These are phyloP conservation scores for Rhizoclosmatium sp. DNA, from an alignment of 192 early-diverging fungal genomes.

Conservation along the genomic window DNA sequence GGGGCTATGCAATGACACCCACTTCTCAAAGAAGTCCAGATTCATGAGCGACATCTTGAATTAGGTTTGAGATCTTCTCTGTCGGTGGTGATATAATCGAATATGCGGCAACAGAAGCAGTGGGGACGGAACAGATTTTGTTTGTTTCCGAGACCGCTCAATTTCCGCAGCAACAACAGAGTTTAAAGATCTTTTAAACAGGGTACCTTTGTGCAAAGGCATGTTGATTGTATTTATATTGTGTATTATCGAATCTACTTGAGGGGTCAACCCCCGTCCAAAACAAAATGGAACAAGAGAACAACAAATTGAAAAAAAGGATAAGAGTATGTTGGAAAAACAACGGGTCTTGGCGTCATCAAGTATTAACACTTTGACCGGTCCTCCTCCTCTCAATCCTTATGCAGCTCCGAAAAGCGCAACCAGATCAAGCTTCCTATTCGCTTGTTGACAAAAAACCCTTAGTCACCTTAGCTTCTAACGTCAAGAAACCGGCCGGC, in stretches of 20 bases:
- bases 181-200: background rate
- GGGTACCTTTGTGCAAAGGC: background rate
- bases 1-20: background rate
- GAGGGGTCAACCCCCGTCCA: too few relatives aligned
- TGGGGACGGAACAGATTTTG: too few relatives aligned
- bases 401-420: constrained; percentile 12
- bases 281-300: background rate
- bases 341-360: background rate
- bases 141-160: background rate
- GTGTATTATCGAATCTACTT: too few relatives aligned
- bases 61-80: background rate
- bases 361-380: background rate
- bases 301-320: background rate
- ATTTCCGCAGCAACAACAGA: background rate
- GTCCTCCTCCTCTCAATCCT: background rate
- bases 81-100: background rate
- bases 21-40: constrained; percentile 35
- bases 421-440: background rate
- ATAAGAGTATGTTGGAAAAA: background rate
- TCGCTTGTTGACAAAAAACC: constrained; percentile 14
- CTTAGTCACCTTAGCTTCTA: constrained; percentile 26
- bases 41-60: constrained; percentile 17
- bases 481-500: constrained; percentile 19
- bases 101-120: too few relatives aligned
- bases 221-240: too few relatives aligned